Percentiles rank a stretch among this genome's conserved stretches.
These are phyloP conservation scores for Nakazawaea peltata DNA, from an alignment of 805 yeast species.

Conservation along the genomic window DNA sequence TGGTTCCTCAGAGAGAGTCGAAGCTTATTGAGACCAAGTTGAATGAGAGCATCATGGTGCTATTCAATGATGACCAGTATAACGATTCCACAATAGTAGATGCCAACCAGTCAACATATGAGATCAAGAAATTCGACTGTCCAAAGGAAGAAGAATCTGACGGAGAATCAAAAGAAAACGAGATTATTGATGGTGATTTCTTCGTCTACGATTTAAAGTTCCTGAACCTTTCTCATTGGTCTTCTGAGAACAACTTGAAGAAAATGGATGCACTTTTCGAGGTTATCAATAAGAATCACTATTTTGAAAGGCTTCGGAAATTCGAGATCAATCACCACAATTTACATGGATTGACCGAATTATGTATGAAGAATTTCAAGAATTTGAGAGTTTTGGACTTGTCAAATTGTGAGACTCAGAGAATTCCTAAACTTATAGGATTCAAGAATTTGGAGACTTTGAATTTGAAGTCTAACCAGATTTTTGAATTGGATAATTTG, in stretches of 20 bases:
- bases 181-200: not conserved
- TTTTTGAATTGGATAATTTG: constrained; percentile 7
- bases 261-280: not conserved
- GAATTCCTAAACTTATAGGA: constrained; percentile 51
- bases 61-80: constrained; percentile 5
- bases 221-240: constrained; percentile 8
- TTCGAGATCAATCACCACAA: constrained; percentile 8
- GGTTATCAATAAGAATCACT: not conserved
- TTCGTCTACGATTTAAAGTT: constrained; percentile 7
- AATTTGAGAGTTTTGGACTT: constrained; percentile 53
- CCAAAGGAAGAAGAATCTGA: not conserved
- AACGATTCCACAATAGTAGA: constrained; percentile 1
- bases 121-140: constrained; percentile 1
- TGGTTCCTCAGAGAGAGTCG: constrained; percentile 1
- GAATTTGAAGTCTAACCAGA: constrained; percentile 41
- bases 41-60: constrained; percentile 5
- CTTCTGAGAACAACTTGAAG: constrained; percentile 1
- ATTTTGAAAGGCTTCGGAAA: constrained; percentile 1
- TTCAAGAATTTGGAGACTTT: constrained; percentile 47
- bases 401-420: constrained; percentile 70
- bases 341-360: constrained; percentile 21
- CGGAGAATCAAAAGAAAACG: too few relatives aligned
- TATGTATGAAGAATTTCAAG: constrained; percentile 45
- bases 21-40: constrained; percentile 5
- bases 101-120: constrained; percentile 1